Evolutionary conservation across 2,329 filamentous ascomycete species (phyloP), one percentile per base, ranked within the genome.

Genomic region (Botrytis medusae): DNA sequence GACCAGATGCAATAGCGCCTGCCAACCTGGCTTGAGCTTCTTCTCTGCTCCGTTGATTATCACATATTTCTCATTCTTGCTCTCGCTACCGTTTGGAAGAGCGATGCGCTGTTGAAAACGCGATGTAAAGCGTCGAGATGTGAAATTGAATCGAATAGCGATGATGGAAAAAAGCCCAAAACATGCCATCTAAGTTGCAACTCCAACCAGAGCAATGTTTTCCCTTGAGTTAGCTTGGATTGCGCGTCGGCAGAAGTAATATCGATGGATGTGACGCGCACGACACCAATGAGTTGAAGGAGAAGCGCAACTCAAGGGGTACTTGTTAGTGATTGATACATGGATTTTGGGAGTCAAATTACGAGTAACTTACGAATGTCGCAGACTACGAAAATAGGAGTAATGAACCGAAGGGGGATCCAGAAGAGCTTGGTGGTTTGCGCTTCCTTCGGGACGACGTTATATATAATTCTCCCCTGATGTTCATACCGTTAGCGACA

Each of bases 331-430:
- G 10, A n/a, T 51, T n/a, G 48, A 14, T n/a, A 51, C 10, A 51
- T 51, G 10, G 6, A n/a, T 4, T 12, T 51, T n/a, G 48, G 4
- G 22, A 9, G 10, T 2, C n/a, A 0, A 4, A 51, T 0, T 14
- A 4, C 6, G 12, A n/a, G 48, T 1, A 6, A 14, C 25, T 51
- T 1, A n/a, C 48, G 22, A 22, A 51, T n/a, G 1, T 51, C 25
- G 48, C 22, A 14, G 22, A n/a, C 6, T 51, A 51, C 48, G 25
- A 14, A 51, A 51, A 51, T n/a, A n/a, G 10, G 48, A 12, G 25
- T n/a, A 14, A 51, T n/a, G 48, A 51, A 51, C 10, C 25, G 48
- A 51, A 22, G 48, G 10, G 25, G 48, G 4, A 14, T 51, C 48
- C 48, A 51, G 48, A 51, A 10, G 4, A 51, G 48, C 48, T n/a